phyloP scores from a whole-genome alignment of 495 filamentous ascomycete species.

The Alectoria sarmentosa region DNA sequence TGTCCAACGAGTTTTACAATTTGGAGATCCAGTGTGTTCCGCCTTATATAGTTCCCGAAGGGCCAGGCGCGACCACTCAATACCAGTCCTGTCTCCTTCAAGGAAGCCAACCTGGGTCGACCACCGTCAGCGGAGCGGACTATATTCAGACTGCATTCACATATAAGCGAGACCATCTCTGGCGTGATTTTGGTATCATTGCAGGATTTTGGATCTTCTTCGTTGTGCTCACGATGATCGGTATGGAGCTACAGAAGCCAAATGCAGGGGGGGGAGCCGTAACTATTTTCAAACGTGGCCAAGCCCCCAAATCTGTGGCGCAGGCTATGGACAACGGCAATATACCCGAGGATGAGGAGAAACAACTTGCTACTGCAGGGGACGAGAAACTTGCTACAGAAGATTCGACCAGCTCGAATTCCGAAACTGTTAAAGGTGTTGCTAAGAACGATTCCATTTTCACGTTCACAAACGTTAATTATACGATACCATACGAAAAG shows the following conservation, averaged over 20 bases:
- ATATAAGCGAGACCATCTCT: constrained; percentile 51
- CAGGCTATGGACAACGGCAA: constrained; percentile 38
- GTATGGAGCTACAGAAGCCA: constrained; percentile 62
- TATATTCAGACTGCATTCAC: constrained; percentile 49
- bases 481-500: constrained; percentile 58
- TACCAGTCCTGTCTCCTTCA: constrained; percentile 57
- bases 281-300: constrained; percentile 59
- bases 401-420: constrained; percentile 27
- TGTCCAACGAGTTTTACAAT: constrained; percentile 53
- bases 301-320: constrained; percentile 48
- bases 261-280: constrained; percentile 65
- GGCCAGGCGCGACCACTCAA: constrained; percentile 46
- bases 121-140: constrained; percentile 43
- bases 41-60: constrained; percentile 53
- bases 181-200: constrained; percentile 57
- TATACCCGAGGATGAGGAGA: constrained; percentile 43
- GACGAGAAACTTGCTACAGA: constrained; percentile 30
- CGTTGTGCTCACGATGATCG: constrained; percentile 49
- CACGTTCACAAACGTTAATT: constrained; percentile 74
- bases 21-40: constrained; percentile 44
- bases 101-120: constrained; percentile 45
- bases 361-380: constrained; percentile 20
- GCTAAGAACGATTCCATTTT: constrained; percentile 58
- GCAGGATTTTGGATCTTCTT: constrained; percentile 51
- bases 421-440: constrained; percentile 35